phyloP scores from a whole-genome alignment of 1,139 yeast genomes.

The Wickerhamomyces sp. region DNA sequence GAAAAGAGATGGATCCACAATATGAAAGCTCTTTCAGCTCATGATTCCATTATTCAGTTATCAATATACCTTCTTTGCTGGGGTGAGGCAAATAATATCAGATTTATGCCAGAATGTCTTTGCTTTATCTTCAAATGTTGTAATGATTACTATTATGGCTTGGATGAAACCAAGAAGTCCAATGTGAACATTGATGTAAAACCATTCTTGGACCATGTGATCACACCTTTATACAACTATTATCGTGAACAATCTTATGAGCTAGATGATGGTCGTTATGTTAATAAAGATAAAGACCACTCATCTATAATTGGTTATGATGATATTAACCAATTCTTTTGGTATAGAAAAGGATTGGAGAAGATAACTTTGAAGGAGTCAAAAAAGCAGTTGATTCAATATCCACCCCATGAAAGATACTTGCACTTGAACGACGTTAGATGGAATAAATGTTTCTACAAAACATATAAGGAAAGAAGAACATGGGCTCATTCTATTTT shows the following conservation, averaged over 20 bases:
- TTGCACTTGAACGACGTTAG: slow-evolving; percentile 35
- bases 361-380: slow-evolving; percentile 35
- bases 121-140: slow-evolving; percentile 72
- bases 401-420: slow-evolving; percentile 45
- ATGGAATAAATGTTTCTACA: slow-evolving; percentile 49
- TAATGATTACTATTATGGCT: slow-evolving; percentile 52
- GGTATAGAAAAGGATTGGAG: slow-evolving; percentile 50
- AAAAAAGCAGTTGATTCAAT: slow-evolving; percentile 35
- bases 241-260: slow-evolving; percentile 49
- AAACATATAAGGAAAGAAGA: slow-evolving; percentile 53
- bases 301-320: slow-evolving; percentile 53
- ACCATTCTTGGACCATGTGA: slow-evolving; percentile 53
- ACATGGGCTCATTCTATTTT: slow-evolving; percentile 56
- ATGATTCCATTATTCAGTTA: slow-evolving; percentile 53
- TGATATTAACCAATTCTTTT: slow-evolving; percentile 60
- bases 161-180: slow-evolving; percentile 11
- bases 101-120: slow-evolving; percentile 78
- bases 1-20: slow-evolving; percentile 42
- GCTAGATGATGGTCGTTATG: slow-evolving; percentile 33
- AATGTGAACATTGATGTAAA: slow-evolving; percentile 10
- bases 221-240: slow-evolving; percentile 64
- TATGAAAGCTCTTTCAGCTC: slow-evolving; percentile 42
- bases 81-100: slow-evolving; percentile 76
- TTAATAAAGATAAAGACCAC: slow-evolving; percentile 49
- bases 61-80: slow-evolving; percentile 62